Conservation (phyloP, 805 yeast species). For the Ascoidea asiatica region DNA sequence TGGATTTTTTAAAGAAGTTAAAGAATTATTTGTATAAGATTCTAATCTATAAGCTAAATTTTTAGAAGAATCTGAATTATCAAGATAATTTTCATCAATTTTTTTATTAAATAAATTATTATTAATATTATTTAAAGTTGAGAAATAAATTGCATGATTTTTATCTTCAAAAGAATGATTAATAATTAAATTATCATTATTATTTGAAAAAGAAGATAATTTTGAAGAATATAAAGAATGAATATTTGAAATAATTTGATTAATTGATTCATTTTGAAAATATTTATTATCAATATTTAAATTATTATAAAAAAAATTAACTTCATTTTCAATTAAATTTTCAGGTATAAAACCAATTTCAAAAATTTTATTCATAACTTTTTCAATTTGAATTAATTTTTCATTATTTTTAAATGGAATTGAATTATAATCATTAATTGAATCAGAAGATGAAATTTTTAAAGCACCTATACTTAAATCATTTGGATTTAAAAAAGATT, state of each 20-base stretch:
- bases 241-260: constrained; percentile 70
- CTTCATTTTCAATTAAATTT: constrained; percentile 69
- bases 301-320: constrained; percentile 76
- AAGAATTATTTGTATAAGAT: constrained; percentile 27
- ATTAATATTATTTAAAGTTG: constrained; percentile 33
- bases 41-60: constrained; percentile 54
- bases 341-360: constrained; percentile 85
- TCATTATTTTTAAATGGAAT: constrained; percentile 70
- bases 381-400: constrained; percentile 46
- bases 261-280: constrained; percentile 75
- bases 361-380: constrained; percentile 72
- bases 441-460: neutral
- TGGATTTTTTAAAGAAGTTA: constrained; percentile 33
- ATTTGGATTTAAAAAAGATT: too few relatives aligned
- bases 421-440: constrained; percentile 36
- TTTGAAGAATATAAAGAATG: constrained; percentile 87
- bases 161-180: constrained; percentile 69
- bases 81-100: constrained; percentile 75
- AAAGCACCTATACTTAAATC: too few relatives aligned
- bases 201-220: constrained; percentile 69
- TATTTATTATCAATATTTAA: constrained; percentile 88
- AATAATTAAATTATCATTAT: constrained; percentile 44
- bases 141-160: constrained; percentile 87
- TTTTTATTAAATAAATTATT: constrained; percentile 50
- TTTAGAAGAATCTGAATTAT: constrained; percentile 25